Evolutionary conservation across 495 filamentous ascomycete species (phyloP).

Genomic region (Penicillium herquei): DNA sequence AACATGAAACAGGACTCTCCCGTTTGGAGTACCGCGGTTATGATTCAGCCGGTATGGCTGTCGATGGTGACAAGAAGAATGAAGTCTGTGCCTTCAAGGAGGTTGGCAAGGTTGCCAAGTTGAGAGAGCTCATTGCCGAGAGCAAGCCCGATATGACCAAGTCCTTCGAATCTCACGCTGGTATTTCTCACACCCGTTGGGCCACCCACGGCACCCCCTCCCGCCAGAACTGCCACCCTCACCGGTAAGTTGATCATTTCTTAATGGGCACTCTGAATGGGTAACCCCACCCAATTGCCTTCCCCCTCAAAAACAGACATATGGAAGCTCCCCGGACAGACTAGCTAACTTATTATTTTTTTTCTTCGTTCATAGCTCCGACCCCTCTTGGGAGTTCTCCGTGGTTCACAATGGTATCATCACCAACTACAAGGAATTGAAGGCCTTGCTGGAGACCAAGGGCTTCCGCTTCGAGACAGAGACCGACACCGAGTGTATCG

Average conservation of each 20-base stretch:
- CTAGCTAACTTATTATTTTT: not conserved
- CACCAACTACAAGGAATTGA: constrained; percentile 99
- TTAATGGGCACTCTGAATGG: not conserved
- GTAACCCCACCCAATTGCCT: not conserved
- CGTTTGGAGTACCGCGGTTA: constrained; percentile 95
- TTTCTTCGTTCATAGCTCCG: constrained; percentile 48
- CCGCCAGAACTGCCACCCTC: constrained; percentile 94
- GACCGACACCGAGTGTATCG: constrained; percentile 98
- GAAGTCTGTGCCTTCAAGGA: constrained; percentile 98
- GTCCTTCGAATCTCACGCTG: constrained; percentile 94
- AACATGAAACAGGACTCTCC: constrained; percentile 58
- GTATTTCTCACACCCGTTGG: constrained; percentile 98
- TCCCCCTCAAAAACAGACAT: not conserved
- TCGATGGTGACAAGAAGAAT: constrained; percentile 98
- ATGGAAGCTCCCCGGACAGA: no score
- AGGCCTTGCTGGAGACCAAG: constrained; percentile 87
- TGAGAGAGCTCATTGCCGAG: constrained; percentile 88
- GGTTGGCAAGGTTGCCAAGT: constrained; percentile 96
- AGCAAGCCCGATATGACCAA: constrained; percentile 80
- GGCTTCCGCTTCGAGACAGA: constrained; percentile 98
- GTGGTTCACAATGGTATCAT: constrained; percentile 99
- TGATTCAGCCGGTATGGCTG: constrained; percentile 92
- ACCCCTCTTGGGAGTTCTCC: constrained; percentile 90
- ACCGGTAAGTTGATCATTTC: constrained; percentile 62
- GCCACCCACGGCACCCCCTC: constrained; percentile 95